Percentiles rank a stretch among this genome's conserved stretches.
phyloP scores from a whole-genome alignment of 345 rosid genomes.

The Capsella bursapastoris region DNA sequence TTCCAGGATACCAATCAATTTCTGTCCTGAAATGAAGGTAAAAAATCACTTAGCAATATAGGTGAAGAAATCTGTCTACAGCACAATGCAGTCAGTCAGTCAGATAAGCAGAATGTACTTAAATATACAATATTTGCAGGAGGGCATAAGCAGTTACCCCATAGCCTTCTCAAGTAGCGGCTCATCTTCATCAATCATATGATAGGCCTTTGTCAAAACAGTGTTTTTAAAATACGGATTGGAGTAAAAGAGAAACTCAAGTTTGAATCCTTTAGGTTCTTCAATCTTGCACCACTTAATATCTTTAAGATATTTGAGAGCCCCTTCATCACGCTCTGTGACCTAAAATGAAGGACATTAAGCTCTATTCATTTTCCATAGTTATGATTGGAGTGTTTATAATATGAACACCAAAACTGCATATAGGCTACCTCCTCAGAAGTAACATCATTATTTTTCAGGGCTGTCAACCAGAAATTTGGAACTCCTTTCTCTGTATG shows the following conservation, averaged over 20 bases:
- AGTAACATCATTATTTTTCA: slow-evolving; percentile 83
- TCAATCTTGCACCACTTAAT: slow-evolving; percentile 77
- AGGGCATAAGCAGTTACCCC: slow-evolving; percentile 56
- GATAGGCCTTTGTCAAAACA: slow-evolving; percentile 82
- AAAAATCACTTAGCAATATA: neutral
- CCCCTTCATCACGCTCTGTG: slow-evolving; percentile 86
- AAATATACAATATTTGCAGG: neutral
- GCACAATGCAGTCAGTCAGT: slow-evolving; percentile 29
- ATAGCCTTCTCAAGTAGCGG: slow-evolving; percentile 88
- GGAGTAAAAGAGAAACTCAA: slow-evolving; percentile 77
- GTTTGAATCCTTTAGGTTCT: slow-evolving; percentile 92
- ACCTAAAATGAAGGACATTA: slow-evolving; percentile 49
- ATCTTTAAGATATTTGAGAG: slow-evolving; percentile 78
- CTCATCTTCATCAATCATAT: slow-evolving; percentile 95
- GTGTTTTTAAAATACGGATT: slow-evolving; percentile 81
- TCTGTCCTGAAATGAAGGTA: slow-evolving; percentile 60
- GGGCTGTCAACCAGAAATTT: slow-evolving; percentile 79
- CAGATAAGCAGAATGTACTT: neutral
- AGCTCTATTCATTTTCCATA: neutral
- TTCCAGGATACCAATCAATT: slow-evolving; percentile 93
- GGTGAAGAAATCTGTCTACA: neutral
- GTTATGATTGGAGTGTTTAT: slow-evolving; percentile 6
- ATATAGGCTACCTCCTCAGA: slow-evolving; percentile 67
- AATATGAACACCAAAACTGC: neutral
- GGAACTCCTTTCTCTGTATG: slow-evolving; percentile 89